These are phyloP conservation scores for Ceratobasidium sp. DNA, from an alignment of 1,284 basidiomycete species.

Conservation along the genomic window DNA sequence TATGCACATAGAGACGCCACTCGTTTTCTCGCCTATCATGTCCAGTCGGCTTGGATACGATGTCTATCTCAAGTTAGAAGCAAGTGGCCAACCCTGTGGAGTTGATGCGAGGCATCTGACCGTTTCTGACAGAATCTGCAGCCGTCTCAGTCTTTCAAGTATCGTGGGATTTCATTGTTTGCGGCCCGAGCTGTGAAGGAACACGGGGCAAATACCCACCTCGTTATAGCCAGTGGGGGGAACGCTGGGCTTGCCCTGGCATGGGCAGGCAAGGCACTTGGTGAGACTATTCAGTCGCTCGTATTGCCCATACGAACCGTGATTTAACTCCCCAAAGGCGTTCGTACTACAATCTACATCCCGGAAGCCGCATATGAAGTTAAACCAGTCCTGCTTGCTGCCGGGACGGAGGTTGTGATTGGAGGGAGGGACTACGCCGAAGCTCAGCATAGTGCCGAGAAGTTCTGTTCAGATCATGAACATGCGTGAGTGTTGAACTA, in stretches of 20 bases:
- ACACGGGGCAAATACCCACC: slow-evolving; percentile 61
- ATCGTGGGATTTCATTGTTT: slow-evolving; percentile 69
- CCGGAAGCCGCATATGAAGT: slow-evolving; percentile 17
- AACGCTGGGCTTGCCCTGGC: slow-evolving; percentile 76
- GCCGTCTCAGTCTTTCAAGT: slow-evolving; percentile 76
- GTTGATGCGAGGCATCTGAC: not conserved
- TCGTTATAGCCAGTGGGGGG: slow-evolving; percentile 72
- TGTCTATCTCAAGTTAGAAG: slow-evolving; percentile 72
- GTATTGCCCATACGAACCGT: not conserved
- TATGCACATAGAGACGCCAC: slow-evolving; percentile 57
- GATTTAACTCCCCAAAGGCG: slow-evolving; percentile 45
- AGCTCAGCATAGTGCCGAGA: slow-evolving; percentile 58
- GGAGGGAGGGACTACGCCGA: slow-evolving; percentile 64
- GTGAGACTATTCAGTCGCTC: slow-evolving; percentile 64
- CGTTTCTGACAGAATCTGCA: slow-evolving; percentile 63
- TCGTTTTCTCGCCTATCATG: slow-evolving; percentile 62
- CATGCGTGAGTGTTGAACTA: slow-evolving; percentile 60
- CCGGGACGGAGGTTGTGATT: slow-evolving; percentile 63
- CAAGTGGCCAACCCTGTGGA: slow-evolving; percentile 46
- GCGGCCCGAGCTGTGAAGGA: slow-evolving; percentile 58
- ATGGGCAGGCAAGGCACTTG: slow-evolving; percentile 61
- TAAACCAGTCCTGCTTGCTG: slow-evolving; percentile 55
- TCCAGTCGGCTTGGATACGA: slow-evolving; percentile 60
- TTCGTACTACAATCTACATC: slow-evolving; percentile 24
- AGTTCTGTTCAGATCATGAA: slow-evolving; percentile 53